A percentile compares a stretch with the other conserved stretches of the same genome.
phyloP scores from a whole-genome alignment of 1,139 yeast genomes.

The Lodderomyces pseudojiufengensis region DNA sequence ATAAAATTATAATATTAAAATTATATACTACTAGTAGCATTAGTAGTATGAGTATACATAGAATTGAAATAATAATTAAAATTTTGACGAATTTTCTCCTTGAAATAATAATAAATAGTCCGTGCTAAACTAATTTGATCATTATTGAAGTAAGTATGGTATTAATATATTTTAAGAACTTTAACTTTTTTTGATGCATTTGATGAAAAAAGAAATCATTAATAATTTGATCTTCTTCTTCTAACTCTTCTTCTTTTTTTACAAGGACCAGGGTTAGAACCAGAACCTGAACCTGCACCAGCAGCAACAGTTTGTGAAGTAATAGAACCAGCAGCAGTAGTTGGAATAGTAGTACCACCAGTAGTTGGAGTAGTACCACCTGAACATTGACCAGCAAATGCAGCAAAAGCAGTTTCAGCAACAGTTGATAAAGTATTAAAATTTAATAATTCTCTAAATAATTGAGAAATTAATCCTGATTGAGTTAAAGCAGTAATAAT shows the following conservation, averaged over 20 bases:
- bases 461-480: slow-evolving; percentile 36
- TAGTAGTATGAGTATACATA: no score
- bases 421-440: slow-evolving; percentile 36
- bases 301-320: slow-evolving; percentile 12
- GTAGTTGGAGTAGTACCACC: slow-evolving; percentile 11
- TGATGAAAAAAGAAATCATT: no score
- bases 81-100: no score
- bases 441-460: slow-evolving; percentile 34
- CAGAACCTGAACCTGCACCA: slow-evolving; percentile 10
- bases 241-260: slow-evolving; percentile 34
- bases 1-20: no score
- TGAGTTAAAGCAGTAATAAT: slow-evolving; percentile 32
- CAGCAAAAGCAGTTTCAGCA: slow-evolving; percentile 40
- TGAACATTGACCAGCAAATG: slow-evolving; percentile 38
- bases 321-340: slow-evolving; percentile 12
- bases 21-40: no score
- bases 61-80: no score
- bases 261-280: slow-evolving; percentile 26
- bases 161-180: no score
- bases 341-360: slow-evolving; percentile 12
- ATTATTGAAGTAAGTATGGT: no score
- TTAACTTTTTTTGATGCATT: no score
- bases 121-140: no score
- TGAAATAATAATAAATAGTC: no score
- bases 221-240: slow-evolving; percentile 21